These are phyloP conservation scores for Nicotiana sylvestris DNA, from an alignment of 257 asterid genomes.

Conservation along the genomic window DNA sequence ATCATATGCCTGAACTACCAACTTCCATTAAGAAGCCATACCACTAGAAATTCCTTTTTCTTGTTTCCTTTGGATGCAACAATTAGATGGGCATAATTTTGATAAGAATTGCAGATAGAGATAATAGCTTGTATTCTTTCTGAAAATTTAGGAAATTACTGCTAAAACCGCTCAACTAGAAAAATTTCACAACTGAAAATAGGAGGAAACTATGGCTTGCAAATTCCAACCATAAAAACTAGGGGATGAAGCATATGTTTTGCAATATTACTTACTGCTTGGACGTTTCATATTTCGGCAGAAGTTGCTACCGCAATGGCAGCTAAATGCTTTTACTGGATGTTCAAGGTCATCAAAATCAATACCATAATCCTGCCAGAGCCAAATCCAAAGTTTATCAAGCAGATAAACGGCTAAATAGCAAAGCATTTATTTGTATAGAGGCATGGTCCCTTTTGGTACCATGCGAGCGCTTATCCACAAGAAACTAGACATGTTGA, in stretches of 20 bases:
- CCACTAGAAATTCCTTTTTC: not conserved
- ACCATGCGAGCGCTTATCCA: not conserved
- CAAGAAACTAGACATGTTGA: not conserved
- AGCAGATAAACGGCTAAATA: conserved; percentile 13
- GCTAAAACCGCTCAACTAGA: not conserved
- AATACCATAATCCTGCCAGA: conserved; percentile 83
- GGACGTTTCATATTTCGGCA: conserved; percentile 78
- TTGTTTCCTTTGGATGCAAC: not conserved
- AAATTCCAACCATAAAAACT: not conserved
- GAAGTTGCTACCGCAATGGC: conserved; percentile 79
- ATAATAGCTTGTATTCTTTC: not conserved
- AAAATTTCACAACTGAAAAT: not conserved
- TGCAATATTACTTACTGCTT: conserved; percentile 47
- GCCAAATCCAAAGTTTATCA: conserved; percentile 3
- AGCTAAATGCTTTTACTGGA: conserved; percentile 71
- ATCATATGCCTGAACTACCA: not conserved
- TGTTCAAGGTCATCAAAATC: conserved; percentile 87
- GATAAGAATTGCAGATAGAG: not conserved
- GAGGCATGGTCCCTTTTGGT: not conserved
- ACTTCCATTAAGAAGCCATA: not conserved
- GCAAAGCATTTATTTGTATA: not conserved
- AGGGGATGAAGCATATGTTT: not conserved
- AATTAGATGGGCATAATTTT: not conserved
- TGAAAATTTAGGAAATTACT: not conserved
- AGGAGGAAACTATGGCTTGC: not conserved